These are phyloP conservation scores for Populus nigra DNA, from an alignment of 345 rosid genomes.

Conservation along the genomic window DNA sequence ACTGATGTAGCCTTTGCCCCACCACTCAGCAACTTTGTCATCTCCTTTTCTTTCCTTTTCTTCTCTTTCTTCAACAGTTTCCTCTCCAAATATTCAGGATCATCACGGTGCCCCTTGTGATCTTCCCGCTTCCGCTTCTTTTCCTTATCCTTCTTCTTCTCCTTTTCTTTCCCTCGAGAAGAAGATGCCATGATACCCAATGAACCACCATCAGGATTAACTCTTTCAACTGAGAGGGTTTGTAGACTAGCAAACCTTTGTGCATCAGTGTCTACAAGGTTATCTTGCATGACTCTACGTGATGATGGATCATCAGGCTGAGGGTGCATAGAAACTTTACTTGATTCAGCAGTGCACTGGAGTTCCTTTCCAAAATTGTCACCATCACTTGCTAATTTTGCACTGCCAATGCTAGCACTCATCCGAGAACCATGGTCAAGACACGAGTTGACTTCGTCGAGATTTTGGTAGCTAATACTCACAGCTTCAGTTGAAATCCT, in stretches of 20 bases:
- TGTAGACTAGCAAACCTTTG: constrained; percentile 66
- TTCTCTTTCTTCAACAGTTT: constrained; percentile 87
- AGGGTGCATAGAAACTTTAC: constrained; percentile 46
- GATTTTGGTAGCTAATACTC: constrained; percentile 65
- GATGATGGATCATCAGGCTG: constrained; percentile 40
- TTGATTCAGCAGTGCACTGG: constrained; percentile 96
- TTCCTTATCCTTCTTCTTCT: constrained; percentile 44
- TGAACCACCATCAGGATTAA: constrained; percentile 31
- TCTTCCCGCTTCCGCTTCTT: constrained; percentile 67
- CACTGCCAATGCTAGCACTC: constrained; percentile 97
- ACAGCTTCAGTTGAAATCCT: constrained; percentile 65
- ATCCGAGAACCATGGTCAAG: constrained; percentile 78
- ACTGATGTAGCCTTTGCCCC: constrained; percentile 33
- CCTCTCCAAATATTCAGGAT: constrained; percentile 67
- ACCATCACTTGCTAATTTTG: constrained; percentile 60
- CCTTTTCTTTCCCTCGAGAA: constrained; percentile 37
- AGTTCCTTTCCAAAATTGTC: constrained; percentile 75
- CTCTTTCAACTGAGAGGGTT: constrained; percentile 45
- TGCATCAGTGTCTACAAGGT: constrained; percentile 45
- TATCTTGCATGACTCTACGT: constrained; percentile 43
- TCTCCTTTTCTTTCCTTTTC: constrained; percentile 72
- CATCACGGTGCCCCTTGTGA: constrained; percentile 30
- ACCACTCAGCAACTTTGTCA: constrained; percentile 52
- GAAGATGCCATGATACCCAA: constrained; percentile 27
- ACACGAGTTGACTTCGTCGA: constrained; percentile 90